phyloP scores from a whole-genome alignment of 441 rosid species.

The Erodium moschatum region DNA sequence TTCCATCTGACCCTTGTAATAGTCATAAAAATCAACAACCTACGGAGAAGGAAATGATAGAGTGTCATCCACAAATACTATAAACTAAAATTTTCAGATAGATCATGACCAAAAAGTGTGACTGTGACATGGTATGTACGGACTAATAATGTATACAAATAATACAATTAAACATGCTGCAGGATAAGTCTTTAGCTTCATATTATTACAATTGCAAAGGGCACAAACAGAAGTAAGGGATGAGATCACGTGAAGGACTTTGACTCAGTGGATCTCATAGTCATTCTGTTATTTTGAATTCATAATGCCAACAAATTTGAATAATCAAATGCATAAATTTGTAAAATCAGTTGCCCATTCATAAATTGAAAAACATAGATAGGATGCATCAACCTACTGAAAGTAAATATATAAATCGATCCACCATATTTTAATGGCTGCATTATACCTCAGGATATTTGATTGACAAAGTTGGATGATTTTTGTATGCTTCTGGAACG shows the following conservation, averaged over 20 bases:
- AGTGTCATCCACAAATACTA: conserved; percentile 13
- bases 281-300: background rate
- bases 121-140: background rate
- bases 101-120: conserved; percentile 5
- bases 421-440: background rate
- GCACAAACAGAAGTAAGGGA: background rate
- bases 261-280: background rate
- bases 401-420: background rate
- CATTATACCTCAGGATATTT: conserved; percentile 77
- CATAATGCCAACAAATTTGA: background rate
- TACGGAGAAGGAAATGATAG: conserved; percentile 25
- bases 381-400: background rate
- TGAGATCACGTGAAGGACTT: background rate
- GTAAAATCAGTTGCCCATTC: background rate
- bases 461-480: conserved; percentile 76
- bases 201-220: background rate
- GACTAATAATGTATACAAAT: background rate
- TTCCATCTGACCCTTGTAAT: conserved; percentile 99
- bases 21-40: conserved; percentile 90
- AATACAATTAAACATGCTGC: background rate
- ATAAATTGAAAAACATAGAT: background rate
- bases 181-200: conserved; percentile 1
- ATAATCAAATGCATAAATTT: conserved; percentile 2
- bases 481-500: conserved; percentile 97
- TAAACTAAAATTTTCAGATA: conserved; percentile 9